Percentiles rank a stretch among this genome's conserved stretches.
phyloP scores from a whole-genome alignment of 768 basidiomycete genomes.

The Phylloporus sp. region DNA sequence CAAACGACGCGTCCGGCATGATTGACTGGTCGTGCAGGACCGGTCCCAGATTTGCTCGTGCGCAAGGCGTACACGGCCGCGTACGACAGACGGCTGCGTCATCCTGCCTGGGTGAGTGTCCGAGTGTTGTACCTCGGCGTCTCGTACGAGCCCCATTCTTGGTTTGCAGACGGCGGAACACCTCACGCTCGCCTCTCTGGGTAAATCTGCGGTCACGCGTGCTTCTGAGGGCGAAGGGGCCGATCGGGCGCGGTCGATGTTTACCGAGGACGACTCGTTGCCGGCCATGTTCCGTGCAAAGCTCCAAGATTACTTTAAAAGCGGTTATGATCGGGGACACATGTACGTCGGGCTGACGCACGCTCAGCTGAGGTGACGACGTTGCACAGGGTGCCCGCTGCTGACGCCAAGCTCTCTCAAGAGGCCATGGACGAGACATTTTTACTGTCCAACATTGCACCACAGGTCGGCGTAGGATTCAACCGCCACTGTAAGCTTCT shows the following conservation, averaged over 20 bases:
- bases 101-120: slow-evolving; percentile 84
- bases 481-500: slow-evolving; percentile 83
- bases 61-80: slow-evolving; percentile 83
- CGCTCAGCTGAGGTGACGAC: not conserved
- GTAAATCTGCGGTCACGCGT: slow-evolving; percentile 39
- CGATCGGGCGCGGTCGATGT: slow-evolving; percentile 73
- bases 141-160: not conserved
- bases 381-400: slow-evolving; percentile 80
- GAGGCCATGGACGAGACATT: slow-evolving; percentile 98
- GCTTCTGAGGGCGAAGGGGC: slow-evolving; percentile 41
- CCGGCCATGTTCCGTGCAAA: slow-evolving; percentile 78
- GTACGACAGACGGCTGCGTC: slow-evolving; percentile 86
- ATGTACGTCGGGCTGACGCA: slow-evolving; percentile 56
- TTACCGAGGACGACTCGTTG: slow-evolving; percentile 78
- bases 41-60: slow-evolving; percentile 73
- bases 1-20: not conserved
- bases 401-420: slow-evolving; percentile 90
- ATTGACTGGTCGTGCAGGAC: slow-evolving; percentile 51
- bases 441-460: slow-evolving; percentile 90
- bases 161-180: slow-evolving; percentile 85
- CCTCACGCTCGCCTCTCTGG: slow-evolving; percentile 73
- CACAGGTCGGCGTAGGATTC: slow-evolving; percentile 97
- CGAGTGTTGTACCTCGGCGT: too few species aligned
- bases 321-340: slow-evolving; percentile 95
- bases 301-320: slow-evolving; percentile 85